phyloP scores from a whole-genome alignment of 2,329 filamentous ascomycete genomes.

The Bipolaris zeicola region DNA sequence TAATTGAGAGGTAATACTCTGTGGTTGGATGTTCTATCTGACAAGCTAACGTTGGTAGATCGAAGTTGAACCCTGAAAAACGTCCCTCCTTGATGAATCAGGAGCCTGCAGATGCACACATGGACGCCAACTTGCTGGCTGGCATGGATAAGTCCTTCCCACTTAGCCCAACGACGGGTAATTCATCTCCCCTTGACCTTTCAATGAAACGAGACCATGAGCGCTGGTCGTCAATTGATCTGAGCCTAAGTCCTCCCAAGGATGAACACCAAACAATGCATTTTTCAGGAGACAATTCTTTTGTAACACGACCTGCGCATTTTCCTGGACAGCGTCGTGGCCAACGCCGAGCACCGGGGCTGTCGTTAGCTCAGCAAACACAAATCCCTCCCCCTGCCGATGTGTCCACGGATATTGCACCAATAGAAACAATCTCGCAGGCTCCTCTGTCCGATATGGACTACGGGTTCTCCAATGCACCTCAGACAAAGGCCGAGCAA shows the following conservation, averaged over 20 bases:
- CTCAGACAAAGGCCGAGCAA: slow-evolving; percentile 42
- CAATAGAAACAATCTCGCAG: neutral
- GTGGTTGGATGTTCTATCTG: neutral
- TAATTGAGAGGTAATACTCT: slow-evolving; percentile 54
- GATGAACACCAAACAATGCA: neutral
- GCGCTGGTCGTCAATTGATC: slow-evolving; percentile 25
- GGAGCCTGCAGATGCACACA: slow-evolving; percentile 25
- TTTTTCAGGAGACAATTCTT: neutral
- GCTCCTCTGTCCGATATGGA: neutral
- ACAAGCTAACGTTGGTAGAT: slow-evolving; percentile 34
- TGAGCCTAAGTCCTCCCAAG: neutral
- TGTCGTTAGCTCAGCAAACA: neutral
- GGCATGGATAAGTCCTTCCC: slow-evolving; percentile 36
- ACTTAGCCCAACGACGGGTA: slow-evolving; percentile 23
- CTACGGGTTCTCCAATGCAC: slow-evolving; percentile 14
- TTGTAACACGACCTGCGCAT: neutral
- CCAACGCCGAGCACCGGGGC: slow-evolving; percentile 1
- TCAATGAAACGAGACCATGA: slow-evolving; percentile 27
- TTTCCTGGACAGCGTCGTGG: slow-evolving; percentile 7
- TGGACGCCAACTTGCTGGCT: slow-evolving; percentile 37
- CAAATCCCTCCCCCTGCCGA: neutral
- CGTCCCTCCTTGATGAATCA: slow-evolving; percentile 11
- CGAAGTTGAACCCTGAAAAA: slow-evolving; percentile 20
- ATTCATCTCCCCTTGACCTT: slow-evolving; percentile 28
- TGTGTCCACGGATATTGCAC: neutral